Base-by-base conservation (phyloP, 23 red algal species). In the Chondrus crispus region DNA sequence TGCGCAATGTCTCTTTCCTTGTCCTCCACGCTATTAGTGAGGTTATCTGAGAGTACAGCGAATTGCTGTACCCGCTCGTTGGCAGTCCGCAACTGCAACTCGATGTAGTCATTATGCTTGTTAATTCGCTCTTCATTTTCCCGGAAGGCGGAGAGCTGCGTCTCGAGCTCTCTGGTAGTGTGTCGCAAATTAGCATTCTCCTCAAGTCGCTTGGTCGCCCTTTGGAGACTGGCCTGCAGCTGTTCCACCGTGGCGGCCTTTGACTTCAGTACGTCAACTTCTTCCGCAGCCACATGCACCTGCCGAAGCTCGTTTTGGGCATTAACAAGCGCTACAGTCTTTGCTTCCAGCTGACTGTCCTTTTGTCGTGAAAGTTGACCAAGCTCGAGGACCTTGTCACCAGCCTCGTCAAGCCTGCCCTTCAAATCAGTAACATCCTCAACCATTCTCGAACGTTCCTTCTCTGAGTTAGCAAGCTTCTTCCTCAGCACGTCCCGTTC, bases 181-280 rank as follows among this genome's bases (percentile, higher is more conserved):
- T 52, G 42, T 18, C 87, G 69, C 71, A 90, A 68, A 54, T 90
- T 62, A 40, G 71, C 38, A 24, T 80, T 62, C 26, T 90, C 87
- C 32, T 90, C 87, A 10, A 90, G 53, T 19, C 87, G 62, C 53
- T 90, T 81, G 87, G 55, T 90, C 30, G 74, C 87, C 39, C 87
- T 79, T 40, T 90, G 78, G 11, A 90, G 87, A 49, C 87, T 89
- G 29, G 87, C 87, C 16, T 78, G 51, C 2, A 90, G 52, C 18
- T 90, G 72, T 26, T 90, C 87, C 13, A 62, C 87, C 20, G 71
- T 63, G 16, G 74, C 37, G 18, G 87, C 87, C 44, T 80, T 78
- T 2, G 74, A 53, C 32, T 73, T 64, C 12, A 90, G 46, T 40
- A 90, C 72, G 49, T 90, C 87, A 4, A 90, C 53, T 78, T 90